phyloP scores from a whole-genome alignment of 345 rosid genomes.

The Salix caprea region DNA sequence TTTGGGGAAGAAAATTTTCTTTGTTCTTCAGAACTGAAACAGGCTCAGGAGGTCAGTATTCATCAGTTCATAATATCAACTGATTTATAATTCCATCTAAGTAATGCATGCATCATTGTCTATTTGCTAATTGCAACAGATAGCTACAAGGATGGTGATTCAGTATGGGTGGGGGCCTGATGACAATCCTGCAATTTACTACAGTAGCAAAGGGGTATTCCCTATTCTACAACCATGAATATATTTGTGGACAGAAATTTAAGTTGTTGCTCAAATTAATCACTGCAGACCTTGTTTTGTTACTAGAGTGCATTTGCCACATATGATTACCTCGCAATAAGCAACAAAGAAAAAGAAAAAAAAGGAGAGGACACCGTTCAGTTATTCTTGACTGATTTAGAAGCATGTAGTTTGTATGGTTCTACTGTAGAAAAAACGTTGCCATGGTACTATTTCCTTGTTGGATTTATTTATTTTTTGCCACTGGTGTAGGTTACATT shows the following conservation, averaged over 20 bases:
- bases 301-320: background rate
- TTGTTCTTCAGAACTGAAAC: constrained; percentile 68
- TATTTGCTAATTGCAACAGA: constrained; percentile 43
- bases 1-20: constrained; percentile 80
- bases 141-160: constrained; percentile 94
- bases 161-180: constrained; percentile 98
- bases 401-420: background rate
- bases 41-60: constrained; percentile 76
- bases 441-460: constrained; percentile 4
- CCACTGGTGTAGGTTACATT: constrained; percentile 50
- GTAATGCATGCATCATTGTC: constrained; percentile 12
- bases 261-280: too few species aligned
- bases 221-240: constrained; percentile 15
- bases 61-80: constrained; percentile 1
- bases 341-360: background rate
- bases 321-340: background rate
- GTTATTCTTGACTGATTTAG: background rate
- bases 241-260: background rate
- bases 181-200: constrained; percentile 83
- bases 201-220: constrained; percentile 67
- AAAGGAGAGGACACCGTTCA: too few species aligned
- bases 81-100: background rate
- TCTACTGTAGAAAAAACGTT: background rate
- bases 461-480: constrained; percentile 11
- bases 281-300: background rate